Conservation (phyloP, 2,329 filamentous ascomycete species). For the Microdochium bolleyi region DNA sequence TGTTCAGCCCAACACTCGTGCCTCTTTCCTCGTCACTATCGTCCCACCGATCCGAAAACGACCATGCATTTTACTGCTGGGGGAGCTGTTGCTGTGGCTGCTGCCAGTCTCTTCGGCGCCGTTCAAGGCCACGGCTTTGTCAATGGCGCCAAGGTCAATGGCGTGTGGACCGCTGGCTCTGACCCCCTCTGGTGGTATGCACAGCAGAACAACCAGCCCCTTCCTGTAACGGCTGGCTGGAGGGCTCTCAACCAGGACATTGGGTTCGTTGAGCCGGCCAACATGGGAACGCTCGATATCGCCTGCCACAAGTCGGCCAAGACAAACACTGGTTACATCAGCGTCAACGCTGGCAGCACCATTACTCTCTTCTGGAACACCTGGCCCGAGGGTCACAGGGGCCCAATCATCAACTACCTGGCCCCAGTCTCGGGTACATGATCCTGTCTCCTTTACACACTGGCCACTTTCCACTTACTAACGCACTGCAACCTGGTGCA, state of each 20-base stretch:
- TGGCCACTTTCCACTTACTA: too few species aligned
- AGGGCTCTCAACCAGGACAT: constrained; percentile 12
- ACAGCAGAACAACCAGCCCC: constrained; percentile 6
- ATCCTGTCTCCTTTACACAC: too few species aligned
- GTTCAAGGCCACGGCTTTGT: constrained; percentile 10
- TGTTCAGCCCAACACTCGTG: not conserved
- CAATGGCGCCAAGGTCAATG: constrained; percentile 12
- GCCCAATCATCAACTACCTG: constrained; percentile 25
- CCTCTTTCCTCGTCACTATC: not conserved
- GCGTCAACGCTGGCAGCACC: constrained; percentile 23
- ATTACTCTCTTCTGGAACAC: constrained; percentile 29
- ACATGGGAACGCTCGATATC: constrained; percentile 8
- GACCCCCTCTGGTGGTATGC: constrained; percentile 15
- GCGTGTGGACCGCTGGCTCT: constrained; percentile 10
- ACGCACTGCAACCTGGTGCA: not conserved
- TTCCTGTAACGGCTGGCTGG: constrained; percentile 11
- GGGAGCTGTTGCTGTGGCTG: not conserved
- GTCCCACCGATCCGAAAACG: not conserved
- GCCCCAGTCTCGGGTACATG: constrained; percentile 23
- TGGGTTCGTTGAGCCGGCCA: constrained; percentile 23
- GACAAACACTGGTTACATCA: constrained; percentile 27
- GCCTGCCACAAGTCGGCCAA: constrained; percentile 25
- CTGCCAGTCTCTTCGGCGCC: not conserved
- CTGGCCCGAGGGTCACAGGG: constrained; percentile 29
- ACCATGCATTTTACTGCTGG: not conserved